Evolutionary conservation across 164 flowering plant genomes (phyloP), one percentile per base, ranked within the genome.

Genomic region (Macadamia integrifolia): DNA sequence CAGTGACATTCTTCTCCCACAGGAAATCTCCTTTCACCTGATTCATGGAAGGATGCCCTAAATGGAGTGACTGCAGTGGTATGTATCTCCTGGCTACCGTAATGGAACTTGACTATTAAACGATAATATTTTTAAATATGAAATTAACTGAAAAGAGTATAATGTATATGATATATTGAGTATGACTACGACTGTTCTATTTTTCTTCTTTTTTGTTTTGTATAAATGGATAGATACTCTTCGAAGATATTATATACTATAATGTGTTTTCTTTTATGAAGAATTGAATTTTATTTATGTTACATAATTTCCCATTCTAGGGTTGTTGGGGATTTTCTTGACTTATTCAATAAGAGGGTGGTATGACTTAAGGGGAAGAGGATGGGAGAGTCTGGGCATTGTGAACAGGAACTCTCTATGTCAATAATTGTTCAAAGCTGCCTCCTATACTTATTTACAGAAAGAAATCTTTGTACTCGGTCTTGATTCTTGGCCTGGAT

Each of bases 31-130:
- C 85, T 93, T 60, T 74, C 78, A 52, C 76, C 81, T 66, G 90
- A 89, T 62, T 84, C 96, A n/a, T 80, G 71, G 80, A 84, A 83
- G 79, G 92, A 89, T 62, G 92, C 88, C 11, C 66, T 93, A 61
- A 74, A 78, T 80, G 96, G 91, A 40, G 97, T 89, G 68, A 84
- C 97, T 15, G 63, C 91, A 72, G 88, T 91, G 79, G 98, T 93
- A 87, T 23, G 93, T 79, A 10, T 46, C 7, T 9, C 50, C 50
- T 11, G 12, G 12, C 50, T 46, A 8, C 50, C 4, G 40, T 35
- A 35, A 35, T 35, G 40, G 4, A 35, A 35, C 40, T 35, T 35
- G 3, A 35, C 40, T 35, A 35, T 35, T 4, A 35, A 35, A 35
- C n/a, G n/a, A n/a, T 30, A 15, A 23, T 62, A 43, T 32, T 28